Base-by-base conservation (phyloP, 228 moss, liverwort and hornwort genomes). In the Sphagnum fallax region DNA sequence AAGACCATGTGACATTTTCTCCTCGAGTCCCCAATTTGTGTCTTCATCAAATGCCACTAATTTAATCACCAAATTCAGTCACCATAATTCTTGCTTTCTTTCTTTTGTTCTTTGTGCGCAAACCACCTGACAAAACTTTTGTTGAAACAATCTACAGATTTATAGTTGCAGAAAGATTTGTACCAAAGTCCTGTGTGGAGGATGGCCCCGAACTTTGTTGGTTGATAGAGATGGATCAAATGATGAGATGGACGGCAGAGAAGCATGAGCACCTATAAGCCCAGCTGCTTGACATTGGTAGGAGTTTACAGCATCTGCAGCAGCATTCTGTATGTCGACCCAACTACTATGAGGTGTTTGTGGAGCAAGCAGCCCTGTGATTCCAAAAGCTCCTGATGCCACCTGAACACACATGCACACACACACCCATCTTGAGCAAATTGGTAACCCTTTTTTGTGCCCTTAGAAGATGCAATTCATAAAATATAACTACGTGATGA, bases 351-450 rank as follows among this genome's bases (percentile, higher is more conserved):
- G 76, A 32, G 32, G 32, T 67, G 80, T 80, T 81, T 78, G 84
- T 60, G 81, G 73, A 13, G 81, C 76, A 68, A 85, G 78, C 61
- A 85, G 62, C 49, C 84, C 76, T 78, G 70, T 72, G 66, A 84
- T 84, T 71, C 84, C 84, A 76, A 85, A 85, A 64, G 84, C 84
- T 51, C 84, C 84, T 48, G 84, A 78, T 74, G 84, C 84, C 63
- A 78, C 84, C 71, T 85, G 81, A 52, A 84, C 72, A 32, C 32
- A 32, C 32, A 32, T 1, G 1, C 32, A 32, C 32, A 32, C 32
- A 32, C 32, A 32, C 32, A 32, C 32, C 32, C 32, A 32, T 32
- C 32, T 32, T 32, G 32, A 32, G 32, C 32, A 32, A 32, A 32
- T 32, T 32, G 32, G 32, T 32, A 32, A 32, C 32, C 32, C 32